Conservation (phyloP, 352 stramenopile genomes). For the Aphanomyces cochlioides region DNA sequence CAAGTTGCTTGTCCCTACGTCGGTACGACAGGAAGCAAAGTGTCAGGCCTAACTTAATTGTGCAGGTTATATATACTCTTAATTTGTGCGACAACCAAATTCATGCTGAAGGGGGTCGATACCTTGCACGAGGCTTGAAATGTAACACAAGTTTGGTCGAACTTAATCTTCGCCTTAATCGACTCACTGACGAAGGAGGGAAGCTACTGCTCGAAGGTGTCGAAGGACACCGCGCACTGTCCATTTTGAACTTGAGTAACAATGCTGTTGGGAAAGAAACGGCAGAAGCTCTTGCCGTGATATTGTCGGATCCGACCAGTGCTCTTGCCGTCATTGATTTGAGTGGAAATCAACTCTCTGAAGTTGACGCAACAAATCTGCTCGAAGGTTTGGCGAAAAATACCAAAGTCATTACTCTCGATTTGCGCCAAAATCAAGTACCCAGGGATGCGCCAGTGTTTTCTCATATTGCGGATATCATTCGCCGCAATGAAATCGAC, state of each 20-base stretch:
- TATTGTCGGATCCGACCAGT: slow-evolving; percentile 63
- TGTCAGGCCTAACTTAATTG: slow-evolving; percentile 33
- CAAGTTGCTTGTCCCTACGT: slow-evolving; percentile 78
- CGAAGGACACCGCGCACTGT: slow-evolving; percentile 58
- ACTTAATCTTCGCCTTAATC: slow-evolving; percentile 89
- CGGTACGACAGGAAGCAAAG: neutral
- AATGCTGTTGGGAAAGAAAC: slow-evolving; percentile 77
- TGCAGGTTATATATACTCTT: slow-evolving; percentile 84
- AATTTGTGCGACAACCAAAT: slow-evolving; percentile 92
- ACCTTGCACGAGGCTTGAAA: slow-evolving; percentile 87
- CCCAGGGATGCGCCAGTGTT: slow-evolving; percentile 51
- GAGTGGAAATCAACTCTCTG: slow-evolving; percentile 71
- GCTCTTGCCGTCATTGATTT: slow-evolving; percentile 72
- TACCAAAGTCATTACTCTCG: slow-evolving; percentile 52
- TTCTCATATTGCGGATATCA: slow-evolving; percentile 63
- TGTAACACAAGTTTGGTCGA: slow-evolving; percentile 87
- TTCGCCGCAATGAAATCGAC: slow-evolving; percentile 69
- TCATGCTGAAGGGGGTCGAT: slow-evolving; percentile 85
- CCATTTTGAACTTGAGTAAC: slow-evolving; percentile 79
- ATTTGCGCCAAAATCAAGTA: slow-evolving; percentile 80
- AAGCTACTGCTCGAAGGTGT: slow-evolving; percentile 85
- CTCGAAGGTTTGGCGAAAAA: slow-evolving; percentile 63
- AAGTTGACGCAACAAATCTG: slow-evolving; percentile 55
- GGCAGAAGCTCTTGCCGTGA: slow-evolving; percentile 58
- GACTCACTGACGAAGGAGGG: slow-evolving; percentile 87